Percentiles rank a stretch among this genome's conserved stretches.
Conservation (phyloP, 345 rosid genomes). For the Arabidopsis arenosa region DNA sequence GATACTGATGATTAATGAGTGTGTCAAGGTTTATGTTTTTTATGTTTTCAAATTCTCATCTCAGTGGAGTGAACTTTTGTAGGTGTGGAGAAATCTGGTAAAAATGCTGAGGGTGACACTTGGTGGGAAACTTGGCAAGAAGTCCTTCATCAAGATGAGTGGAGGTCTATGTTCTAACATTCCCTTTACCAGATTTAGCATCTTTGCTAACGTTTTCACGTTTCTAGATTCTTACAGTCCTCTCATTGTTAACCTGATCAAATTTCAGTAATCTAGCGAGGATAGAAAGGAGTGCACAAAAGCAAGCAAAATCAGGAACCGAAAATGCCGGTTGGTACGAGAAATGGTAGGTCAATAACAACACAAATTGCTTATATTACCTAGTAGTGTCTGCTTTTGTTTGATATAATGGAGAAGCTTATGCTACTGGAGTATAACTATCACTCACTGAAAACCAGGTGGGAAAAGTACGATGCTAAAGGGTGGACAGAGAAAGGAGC, state of each 20-base stretch:
- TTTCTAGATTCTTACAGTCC: constrained; percentile 30
- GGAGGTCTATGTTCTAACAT: constrained; percentile 69
- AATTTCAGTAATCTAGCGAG: constrained; percentile 86
- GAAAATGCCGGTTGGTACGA: constrained; percentile 99
- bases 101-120: constrained; percentile 91
- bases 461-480: constrained; percentile 99
- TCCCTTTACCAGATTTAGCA: not conserved
- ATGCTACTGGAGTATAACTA: constrained; percentile 21
- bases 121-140: constrained; percentile 99
- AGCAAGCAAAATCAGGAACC: constrained; percentile 94
- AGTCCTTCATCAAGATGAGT: constrained; percentile 96
- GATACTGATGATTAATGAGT: not conserved
- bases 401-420: constrained; percentile 10
- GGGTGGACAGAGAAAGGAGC: constrained; percentile 99
- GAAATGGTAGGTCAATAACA: constrained; percentile 74
- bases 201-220: not conserved
- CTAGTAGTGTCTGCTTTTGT: constrained; percentile 8
- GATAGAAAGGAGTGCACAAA: constrained; percentile 98
- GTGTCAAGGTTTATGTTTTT: not conserved
- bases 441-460: constrained; percentile 58
- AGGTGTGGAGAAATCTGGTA: constrained; percentile 99
- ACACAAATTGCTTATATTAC: constrained; percentile 19
- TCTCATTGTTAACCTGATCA: constrained; percentile 17
- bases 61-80: constrained; percentile 37
- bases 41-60: not conserved